phyloP scores from a whole-genome alignment of 371 early-diverging fungal species.

The Mortierella sp. region DNA sequence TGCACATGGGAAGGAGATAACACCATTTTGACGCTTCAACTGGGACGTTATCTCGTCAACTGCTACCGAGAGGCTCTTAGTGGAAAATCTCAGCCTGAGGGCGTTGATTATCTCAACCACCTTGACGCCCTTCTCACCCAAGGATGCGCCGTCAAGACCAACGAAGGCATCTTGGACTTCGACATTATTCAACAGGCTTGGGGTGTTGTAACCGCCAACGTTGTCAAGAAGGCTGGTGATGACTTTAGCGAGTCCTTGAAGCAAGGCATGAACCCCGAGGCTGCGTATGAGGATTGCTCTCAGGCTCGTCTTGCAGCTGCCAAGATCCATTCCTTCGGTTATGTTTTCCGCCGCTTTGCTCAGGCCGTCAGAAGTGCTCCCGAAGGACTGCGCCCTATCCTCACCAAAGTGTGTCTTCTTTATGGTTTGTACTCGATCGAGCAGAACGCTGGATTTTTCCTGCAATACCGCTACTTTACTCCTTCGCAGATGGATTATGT shows the following conservation, averaged over 20 bases:
- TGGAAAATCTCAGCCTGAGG: slow-evolving; percentile 81
- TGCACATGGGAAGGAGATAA: slow-evolving; percentile 96
- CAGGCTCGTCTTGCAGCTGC: slow-evolving; percentile 88
- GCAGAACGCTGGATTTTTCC: slow-evolving; percentile 87
- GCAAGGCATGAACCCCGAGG: slow-evolving; percentile 77
- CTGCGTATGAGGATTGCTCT: slow-evolving; percentile 88
- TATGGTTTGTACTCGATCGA: slow-evolving; percentile 87
- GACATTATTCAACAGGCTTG: slow-evolving; percentile 82
- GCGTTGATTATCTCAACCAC: slow-evolving; percentile 82
- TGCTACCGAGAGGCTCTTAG: slow-evolving; percentile 81
- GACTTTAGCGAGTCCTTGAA: slow-evolving; percentile 79
- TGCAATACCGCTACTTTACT: slow-evolving; percentile 85
- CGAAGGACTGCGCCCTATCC: slow-evolving; percentile 60
- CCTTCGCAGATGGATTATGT: slow-evolving; percentile 77
- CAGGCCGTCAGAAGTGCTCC: slow-evolving; percentile 74
- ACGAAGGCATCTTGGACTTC: slow-evolving; percentile 70
- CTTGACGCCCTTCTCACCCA: slow-evolving; percentile 62
- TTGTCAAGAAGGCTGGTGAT: slow-evolving; percentile 82
- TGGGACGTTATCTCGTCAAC: slow-evolving; percentile 88
- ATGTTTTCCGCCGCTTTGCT: slow-evolving; percentile 85
- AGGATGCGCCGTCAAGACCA: slow-evolving; percentile 61
- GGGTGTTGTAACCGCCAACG: slow-evolving; percentile 85
- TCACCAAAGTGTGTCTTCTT: slow-evolving; percentile 77
- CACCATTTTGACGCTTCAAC: slow-evolving; percentile 89
- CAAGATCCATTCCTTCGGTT: slow-evolving; percentile 85